Evolutionary conservation across 352 stramenopile genomes (phyloP).

Genomic region (Thraustochytrium sp.): DNA sequence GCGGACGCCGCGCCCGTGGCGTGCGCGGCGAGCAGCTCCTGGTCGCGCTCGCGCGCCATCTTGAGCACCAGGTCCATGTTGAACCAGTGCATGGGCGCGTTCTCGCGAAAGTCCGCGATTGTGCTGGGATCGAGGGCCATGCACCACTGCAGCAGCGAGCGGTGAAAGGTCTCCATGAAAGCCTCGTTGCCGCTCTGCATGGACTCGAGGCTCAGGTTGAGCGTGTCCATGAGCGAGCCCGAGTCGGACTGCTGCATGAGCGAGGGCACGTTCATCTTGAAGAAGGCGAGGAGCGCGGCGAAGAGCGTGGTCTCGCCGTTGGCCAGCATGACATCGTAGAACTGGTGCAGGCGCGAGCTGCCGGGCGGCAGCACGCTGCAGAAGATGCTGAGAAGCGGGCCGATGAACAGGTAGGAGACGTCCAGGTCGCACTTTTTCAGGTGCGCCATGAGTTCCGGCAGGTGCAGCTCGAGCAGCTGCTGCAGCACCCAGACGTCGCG

Average conservation of each 20-base stretch:
- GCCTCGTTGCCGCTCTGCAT: neutral
- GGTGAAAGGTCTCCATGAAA: slow-evolving; percentile 1
- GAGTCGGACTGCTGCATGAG: slow-evolving; percentile 7
- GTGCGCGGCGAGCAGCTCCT: neutral
- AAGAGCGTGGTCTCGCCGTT: slow-evolving; percentile 28
- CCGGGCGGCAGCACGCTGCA: neutral
- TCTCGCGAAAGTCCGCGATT: slow-evolving; percentile 38
- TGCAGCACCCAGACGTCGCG: slow-evolving; percentile 29
- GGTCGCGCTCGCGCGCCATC: slow-evolving; percentile 14
- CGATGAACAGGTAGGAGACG: slow-evolving; percentile 28
- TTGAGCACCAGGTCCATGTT: slow-evolving; percentile 17
- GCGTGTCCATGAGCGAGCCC: neutral
- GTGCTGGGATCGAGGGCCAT: slow-evolving; percentile 13
- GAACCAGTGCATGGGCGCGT: slow-evolving; percentile 28
- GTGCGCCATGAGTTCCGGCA: slow-evolving; percentile 15
- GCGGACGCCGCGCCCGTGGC: neutral
- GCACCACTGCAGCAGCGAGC: slow-evolving; percentile 37
- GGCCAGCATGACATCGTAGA: slow-evolving; percentile 32
- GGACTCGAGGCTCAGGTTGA: slow-evolving; percentile 19
- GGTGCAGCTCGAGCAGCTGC: slow-evolving; percentile 20
- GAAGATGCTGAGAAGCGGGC: slow-evolving; percentile 25
- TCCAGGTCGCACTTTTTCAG: slow-evolving; percentile 23
- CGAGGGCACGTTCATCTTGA: slow-evolving; percentile 31
- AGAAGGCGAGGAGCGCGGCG: slow-evolving; percentile 5
- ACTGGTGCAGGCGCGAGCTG: neutral